A percentile compares a stretch with the other conserved stretches of the same genome.
Conservation (phyloP, 1,284 basidiomycete species). For the Agroathelia rolfsii region DNA sequence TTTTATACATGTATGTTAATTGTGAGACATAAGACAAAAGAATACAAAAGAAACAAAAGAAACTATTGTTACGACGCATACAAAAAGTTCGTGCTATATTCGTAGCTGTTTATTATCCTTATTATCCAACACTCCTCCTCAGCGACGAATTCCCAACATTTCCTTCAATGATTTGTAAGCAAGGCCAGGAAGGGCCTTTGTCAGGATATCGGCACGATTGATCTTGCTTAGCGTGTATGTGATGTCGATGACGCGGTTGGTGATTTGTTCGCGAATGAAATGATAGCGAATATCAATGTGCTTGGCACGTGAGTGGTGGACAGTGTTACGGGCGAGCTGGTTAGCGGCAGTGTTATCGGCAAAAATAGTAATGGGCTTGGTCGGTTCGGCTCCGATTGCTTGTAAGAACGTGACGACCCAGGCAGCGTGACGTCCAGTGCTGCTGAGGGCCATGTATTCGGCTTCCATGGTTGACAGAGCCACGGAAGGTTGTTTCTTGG, state of each 20-base stretch:
- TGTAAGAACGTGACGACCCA: conserved; percentile 21
- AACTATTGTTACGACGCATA: no score
- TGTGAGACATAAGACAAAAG: no score
- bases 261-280: conserved; percentile 22
- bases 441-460: conserved; percentile 24
- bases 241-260: conserved; percentile 7
- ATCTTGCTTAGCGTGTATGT: conserved; percentile 10
- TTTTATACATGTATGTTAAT: no score
- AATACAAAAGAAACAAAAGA: no score
- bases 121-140: no score
- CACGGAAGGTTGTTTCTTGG: conserved; percentile 12
- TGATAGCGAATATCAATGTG: conserved; percentile 32
- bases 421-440: conserved; percentile 21
- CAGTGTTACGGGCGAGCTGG: conserved; percentile 22
- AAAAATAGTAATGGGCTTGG: conserved; percentile 13
- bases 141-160: no score
- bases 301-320: conserved; percentile 21
- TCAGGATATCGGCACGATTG: conserved; percentile 15
- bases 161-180: no score
- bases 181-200: conserved; percentile 13
- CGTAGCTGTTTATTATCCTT: no score
- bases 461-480: conserved; percentile 20
- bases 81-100: no score
- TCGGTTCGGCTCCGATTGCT: conserved; percentile 14
- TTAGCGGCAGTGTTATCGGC: conserved; percentile 28